phyloP scores from a whole-genome alignment of 2,329 filamentous ascomycete species.

The Fusarium nisikadoi region DNA sequence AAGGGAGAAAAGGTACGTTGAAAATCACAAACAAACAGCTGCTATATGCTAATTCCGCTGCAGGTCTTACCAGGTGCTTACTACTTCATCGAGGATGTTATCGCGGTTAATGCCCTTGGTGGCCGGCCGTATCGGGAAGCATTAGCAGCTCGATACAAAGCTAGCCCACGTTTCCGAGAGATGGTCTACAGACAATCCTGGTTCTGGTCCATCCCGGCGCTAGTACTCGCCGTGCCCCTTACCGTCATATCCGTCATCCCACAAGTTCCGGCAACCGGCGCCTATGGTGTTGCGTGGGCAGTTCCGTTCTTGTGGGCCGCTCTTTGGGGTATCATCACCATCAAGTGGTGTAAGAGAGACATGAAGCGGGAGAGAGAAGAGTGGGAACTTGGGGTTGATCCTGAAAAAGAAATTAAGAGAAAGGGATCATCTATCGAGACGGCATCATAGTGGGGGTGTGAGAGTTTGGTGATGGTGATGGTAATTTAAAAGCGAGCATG shows the following conservation, averaged over 20 bases:
- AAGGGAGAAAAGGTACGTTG: constrained; percentile 59
- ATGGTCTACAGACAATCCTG: constrained; percentile 55
- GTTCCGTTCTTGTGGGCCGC: constrained; percentile 53
- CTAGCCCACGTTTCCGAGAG: constrained; percentile 54
- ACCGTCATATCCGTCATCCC: constrained; percentile 52
- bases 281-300: constrained; percentile 54
- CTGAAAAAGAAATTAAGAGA: constrained; percentile 35
- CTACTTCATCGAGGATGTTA: constrained; percentile 74
- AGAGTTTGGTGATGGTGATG: not conserved
- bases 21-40: not conserved
- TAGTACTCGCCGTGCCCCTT: constrained; percentile 51
- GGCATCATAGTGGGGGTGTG: constrained; percentile 1
- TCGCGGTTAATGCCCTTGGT: constrained; percentile 73
- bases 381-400: constrained; percentile 48
- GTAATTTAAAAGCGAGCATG: constrained; percentile 13
- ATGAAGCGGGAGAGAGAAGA: constrained; percentile 52
- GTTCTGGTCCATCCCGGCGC: constrained; percentile 55
- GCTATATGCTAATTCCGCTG: constrained; percentile 39
- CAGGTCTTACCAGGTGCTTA: constrained; percentile 70
- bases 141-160: constrained; percentile 54
- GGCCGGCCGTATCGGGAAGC: constrained; percentile 56
- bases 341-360: constrained; percentile 51
- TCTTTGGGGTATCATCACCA: constrained; percentile 50
- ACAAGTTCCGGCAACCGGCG: constrained; percentile 49
- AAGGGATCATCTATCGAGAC: constrained; percentile 21